phyloP scores from a whole-genome alignment of 768 basidiomycete genomes.

The Fibroporia radiculosa region DNA sequence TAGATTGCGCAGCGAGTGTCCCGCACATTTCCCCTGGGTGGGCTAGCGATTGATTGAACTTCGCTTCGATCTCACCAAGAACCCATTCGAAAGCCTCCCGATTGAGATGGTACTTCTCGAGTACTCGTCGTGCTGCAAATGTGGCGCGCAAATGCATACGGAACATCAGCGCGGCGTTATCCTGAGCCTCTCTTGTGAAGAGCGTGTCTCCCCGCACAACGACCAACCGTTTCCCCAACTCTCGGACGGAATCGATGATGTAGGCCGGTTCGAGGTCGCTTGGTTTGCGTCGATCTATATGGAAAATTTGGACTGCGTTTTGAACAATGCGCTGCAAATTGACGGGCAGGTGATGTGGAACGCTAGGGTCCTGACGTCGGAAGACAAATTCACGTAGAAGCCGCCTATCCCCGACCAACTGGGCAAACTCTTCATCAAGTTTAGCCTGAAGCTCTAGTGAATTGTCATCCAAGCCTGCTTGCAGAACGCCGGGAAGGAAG shows the following conservation, averaged over 20 bases:
- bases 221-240: slow-evolving; percentile 67
- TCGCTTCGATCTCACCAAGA: slow-evolving; percentile 86
- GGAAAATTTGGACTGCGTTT: slow-evolving; percentile 94
- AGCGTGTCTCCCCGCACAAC: slow-evolving; percentile 83
- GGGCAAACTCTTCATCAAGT: slow-evolving; percentile 71
- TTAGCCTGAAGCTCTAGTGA: slow-evolving; percentile 77
- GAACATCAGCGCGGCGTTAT: slow-evolving; percentile 88
- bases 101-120: slow-evolving; percentile 85
- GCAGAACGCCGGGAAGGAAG: slow-evolving; percentile 72
- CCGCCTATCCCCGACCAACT: slow-evolving; percentile 66
- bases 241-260: slow-evolving; percentile 73
- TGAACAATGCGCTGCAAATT: slow-evolving; percentile 94
- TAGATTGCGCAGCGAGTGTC: slow-evolving; percentile 94
- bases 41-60: slow-evolving; percentile 88
- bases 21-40: slow-evolving; percentile 99
- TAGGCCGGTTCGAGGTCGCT: slow-evolving; percentile 87
- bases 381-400: slow-evolving; percentile 80
- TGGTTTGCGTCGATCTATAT: slow-evolving; percentile 89
- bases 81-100: slow-evolving; percentile 98
- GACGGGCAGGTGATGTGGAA: slow-evolving; percentile 86
- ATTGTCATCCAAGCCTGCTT: slow-evolving; percentile 82
- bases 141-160: slow-evolving; percentile 88
- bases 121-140: slow-evolving; percentile 77
- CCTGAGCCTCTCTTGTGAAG: slow-evolving; percentile 71
- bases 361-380: slow-evolving; percentile 60